Conservation (phyloP, 495 filamentous ascomycete species). For the Tricharina praecox region DNA sequence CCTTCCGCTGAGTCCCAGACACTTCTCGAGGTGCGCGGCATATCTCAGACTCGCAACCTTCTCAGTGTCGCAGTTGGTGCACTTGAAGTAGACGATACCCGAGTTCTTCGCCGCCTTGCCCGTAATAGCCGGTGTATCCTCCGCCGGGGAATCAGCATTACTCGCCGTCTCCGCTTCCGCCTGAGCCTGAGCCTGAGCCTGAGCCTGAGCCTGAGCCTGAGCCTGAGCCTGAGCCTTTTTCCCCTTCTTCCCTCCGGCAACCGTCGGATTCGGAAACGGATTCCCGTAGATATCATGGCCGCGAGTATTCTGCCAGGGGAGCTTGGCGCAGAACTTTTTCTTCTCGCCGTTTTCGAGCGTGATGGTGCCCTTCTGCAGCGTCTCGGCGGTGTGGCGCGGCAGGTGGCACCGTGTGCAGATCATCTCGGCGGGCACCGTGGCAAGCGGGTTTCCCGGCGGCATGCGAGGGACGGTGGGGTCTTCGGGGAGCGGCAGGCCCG, state of each 20-base stretch:
- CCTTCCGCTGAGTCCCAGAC: conserved; percentile 18
- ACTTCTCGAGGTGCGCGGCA: conserved; percentile 23
- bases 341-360: conserved; percentile 4
- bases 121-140: conserved; percentile 7
- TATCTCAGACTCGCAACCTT: conserved; percentile 13
- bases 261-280: conserved; percentile 21
- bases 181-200: conserved; percentile 1
- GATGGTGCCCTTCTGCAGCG: conserved; percentile 5
- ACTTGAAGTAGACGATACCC: conserved; percentile 16
- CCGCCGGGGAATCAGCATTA: conserved; percentile 5
- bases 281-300: conserved; percentile 26
- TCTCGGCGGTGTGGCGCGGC: conserved; percentile 14
- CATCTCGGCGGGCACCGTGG: conserved; percentile 17
- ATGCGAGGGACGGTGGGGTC: conserved; percentile 2
- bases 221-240: conserved; percentile 1
- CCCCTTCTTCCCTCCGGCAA: conserved; percentile 12
- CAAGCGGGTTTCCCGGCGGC: conserved; percentile 16
- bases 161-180: conserved; percentile 8
- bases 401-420: conserved; percentile 23
- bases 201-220: conserved; percentile 3
- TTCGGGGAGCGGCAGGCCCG: not conserved
- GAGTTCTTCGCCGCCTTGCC: conserved; percentile 16
- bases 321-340: conserved; percentile 23
- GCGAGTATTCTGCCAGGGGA: conserved; percentile 16
- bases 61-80: conserved; percentile 17